Evolutionary conservation across 1,284 basidiomycete species (phyloP).

Genomic region (Coniferiporia sulphurascens): DNA sequence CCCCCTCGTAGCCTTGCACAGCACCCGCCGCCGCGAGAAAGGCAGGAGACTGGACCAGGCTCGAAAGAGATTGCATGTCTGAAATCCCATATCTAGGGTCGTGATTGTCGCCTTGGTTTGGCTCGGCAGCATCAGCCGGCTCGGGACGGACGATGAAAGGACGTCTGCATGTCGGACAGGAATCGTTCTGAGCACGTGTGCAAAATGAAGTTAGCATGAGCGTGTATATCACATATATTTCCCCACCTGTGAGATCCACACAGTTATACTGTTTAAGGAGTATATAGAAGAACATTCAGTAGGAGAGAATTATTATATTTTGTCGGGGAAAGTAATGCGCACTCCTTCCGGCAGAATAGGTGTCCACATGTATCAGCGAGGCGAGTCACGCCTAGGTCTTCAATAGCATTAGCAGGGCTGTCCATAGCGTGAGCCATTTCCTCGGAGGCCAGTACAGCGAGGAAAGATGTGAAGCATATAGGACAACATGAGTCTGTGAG

Average conservation of each 20-base stretch:
- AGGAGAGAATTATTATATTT: neutral
- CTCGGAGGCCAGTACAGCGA: conserved; percentile 64
- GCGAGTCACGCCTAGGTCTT: conserved; percentile 62
- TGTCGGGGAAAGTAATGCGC: conserved; percentile 19
- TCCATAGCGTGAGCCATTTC: conserved; percentile 68
- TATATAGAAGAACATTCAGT: conserved; percentile 8
- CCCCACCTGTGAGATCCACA: conserved; percentile 58
- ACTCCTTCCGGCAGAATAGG: conserved; percentile 74
- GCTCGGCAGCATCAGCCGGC: neutral
- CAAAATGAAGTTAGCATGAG: neutral
- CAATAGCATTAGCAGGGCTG: conserved; percentile 62
- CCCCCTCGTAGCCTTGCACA: neutral
- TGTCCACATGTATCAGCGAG: conserved; percentile 60
- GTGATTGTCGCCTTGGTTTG: neutral
- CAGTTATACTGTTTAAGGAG: conserved; percentile 44
- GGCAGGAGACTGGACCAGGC: neutral
- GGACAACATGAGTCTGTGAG: conserved; percentile 57
- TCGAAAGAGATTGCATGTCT: neutral
- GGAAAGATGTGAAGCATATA: conserved; percentile 63
- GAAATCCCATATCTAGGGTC: neutral
- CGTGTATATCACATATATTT: neutral
- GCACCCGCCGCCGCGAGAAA: neutral
- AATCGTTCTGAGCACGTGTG: conserved; percentile 40
- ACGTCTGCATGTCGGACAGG: conserved; percentile 59
- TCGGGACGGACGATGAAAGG: conserved; percentile 30